Evolutionary conservation across 495 filamentous ascomycete genomes (phyloP), one percentile per base, ranked within the genome.

Genomic region (Penicillium coffeae): DNA sequence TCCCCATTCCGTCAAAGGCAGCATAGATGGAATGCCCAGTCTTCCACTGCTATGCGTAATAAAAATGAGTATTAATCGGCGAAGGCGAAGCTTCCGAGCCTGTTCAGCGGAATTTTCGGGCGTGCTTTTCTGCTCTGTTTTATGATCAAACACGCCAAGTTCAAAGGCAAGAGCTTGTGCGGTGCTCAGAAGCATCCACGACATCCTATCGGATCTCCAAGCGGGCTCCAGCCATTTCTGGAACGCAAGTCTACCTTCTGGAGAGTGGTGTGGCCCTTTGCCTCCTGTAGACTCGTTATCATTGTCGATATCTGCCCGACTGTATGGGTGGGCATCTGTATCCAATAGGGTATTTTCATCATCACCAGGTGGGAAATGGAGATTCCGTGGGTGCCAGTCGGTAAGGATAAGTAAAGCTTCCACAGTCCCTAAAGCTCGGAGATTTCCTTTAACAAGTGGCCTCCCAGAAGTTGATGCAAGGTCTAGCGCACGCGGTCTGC

Each of bases 121-220:
- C 34, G 51, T 54, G 0, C 48, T 22, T 40, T 64, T 65, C 4
- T 54, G 35, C 10, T 69, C 84, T 41, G 83, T 86, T 47, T 86
- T 85, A 36, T 88, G 81, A 51, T 96, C 93, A 48, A 97, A 98
- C 2, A 98, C 88, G 13, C 93, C 93, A 14, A 98, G 79, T 65
- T 98, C 93, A 48, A 93, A 94, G 0, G 90, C 88, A 32, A 98
- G 72, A 2, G 90, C 84, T 70, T 93, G 83, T 4, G 89, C 90
- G 22, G 88, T 93, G 48, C 90, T 93, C 38, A 98, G 78, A 12
- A 98, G 65, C 89, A 96, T 97, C 94, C 93, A 96, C 54, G 89
- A 95, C 90, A 98, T 95, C 34, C 91, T 86, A 52, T 98, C 93
- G 50, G 89, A 95, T 52, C 92, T 74, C 88, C 90, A 91, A n/a